These are phyloP conservation scores for Plantago coronopus DNA, from an alignment of 305 asterid species.

Conservation along the genomic window DNA sequence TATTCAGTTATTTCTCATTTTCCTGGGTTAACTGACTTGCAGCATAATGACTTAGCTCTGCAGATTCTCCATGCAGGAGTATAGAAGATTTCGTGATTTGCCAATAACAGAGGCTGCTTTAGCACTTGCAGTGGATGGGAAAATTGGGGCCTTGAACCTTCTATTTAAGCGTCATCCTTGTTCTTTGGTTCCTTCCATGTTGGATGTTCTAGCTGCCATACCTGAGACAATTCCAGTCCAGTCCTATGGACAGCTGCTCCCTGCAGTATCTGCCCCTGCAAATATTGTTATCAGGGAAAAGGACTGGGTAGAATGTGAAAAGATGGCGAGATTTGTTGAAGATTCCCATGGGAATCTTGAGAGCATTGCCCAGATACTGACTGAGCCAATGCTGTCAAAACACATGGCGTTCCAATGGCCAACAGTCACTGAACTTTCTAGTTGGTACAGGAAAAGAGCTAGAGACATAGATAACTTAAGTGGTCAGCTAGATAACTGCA, in stretches of 20 bases:
- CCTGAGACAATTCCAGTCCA: constrained; percentile 98
- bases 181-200: constrained; percentile 66
- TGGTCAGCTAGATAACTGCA: constrained; percentile 86
- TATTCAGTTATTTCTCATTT: neutral
- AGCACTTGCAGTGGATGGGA: constrained; percentile 81
- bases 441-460: constrained; percentile 93
- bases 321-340: constrained; percentile 51
- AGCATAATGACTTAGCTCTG: constrained; percentile 65
- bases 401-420: constrained; percentile 72
- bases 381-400: constrained; percentile 74
- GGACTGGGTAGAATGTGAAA: constrained; percentile 95
- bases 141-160: constrained; percentile 93
- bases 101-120: constrained; percentile 68
- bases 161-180: constrained; percentile 88
- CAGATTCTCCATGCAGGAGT: constrained; percentile 94
- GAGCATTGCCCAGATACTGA: constrained; percentile 49
- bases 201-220: constrained; percentile 91
- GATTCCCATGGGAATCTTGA: constrained; percentile 38
- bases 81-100: constrained; percentile 64
- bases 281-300: constrained; percentile 62
- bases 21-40: constrained; percentile 50
- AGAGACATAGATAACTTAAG: constrained; percentile 79
- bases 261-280: constrained; percentile 70
- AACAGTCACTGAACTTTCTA: constrained; percentile 63
- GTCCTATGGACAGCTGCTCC: constrained; percentile 89